Percentiles rank a stretch among this genome's conserved stretches.
phyloP scores from a whole-genome alignment of 768 basidiomycete genomes.

The Strobilomyces confusus region DNA sequence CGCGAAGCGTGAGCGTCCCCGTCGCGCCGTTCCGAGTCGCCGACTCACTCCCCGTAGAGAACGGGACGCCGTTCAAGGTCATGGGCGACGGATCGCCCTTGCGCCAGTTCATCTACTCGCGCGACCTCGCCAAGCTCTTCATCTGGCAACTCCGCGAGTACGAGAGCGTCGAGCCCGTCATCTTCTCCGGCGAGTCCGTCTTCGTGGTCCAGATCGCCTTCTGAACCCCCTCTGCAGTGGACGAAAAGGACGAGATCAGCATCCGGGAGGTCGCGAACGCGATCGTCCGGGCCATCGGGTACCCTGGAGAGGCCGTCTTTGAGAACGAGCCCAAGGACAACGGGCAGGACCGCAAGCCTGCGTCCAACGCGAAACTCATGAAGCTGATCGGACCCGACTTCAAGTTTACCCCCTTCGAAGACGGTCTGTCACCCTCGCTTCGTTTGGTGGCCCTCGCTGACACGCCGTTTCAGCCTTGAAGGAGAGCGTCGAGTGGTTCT shows the following conservation, averaged over 20 bases:
- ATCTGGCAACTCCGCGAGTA: conserved; percentile 92
- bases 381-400: conserved; percentile 68
- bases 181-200: conserved; percentile 65
- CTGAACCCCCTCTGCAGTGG: conserved; percentile 46
- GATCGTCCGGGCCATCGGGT: conserved; percentile 81
- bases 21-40: background rate
- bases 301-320: conserved; percentile 74
- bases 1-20: conserved; percentile 64
- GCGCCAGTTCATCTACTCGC: conserved; percentile 97
- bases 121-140: conserved; percentile 91
- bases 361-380: conserved; percentile 85
- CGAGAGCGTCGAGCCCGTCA: conserved; percentile 88
- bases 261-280: conserved; percentile 88
- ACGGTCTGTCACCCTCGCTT: conserved; percentile 44
- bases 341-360: conserved; percentile 95
- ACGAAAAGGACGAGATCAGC: conserved; percentile 90
- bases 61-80: conserved; percentile 78
- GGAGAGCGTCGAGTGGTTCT: conserved; percentile 82
- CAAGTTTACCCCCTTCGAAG: conserved; percentile 87
- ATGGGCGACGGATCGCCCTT: conserved; percentile 88
- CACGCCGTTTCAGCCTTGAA: conserved; percentile 54
- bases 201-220: background rate
- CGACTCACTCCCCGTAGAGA: conserved; percentile 47
- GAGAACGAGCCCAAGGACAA: conserved; percentile 67
- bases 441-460: background rate